These are phyloP conservation scores for Hypoxylon rubiginosum DNA, from an alignment of 2,329 filamentous ascomycete species.

Conservation along the genomic window DNA sequence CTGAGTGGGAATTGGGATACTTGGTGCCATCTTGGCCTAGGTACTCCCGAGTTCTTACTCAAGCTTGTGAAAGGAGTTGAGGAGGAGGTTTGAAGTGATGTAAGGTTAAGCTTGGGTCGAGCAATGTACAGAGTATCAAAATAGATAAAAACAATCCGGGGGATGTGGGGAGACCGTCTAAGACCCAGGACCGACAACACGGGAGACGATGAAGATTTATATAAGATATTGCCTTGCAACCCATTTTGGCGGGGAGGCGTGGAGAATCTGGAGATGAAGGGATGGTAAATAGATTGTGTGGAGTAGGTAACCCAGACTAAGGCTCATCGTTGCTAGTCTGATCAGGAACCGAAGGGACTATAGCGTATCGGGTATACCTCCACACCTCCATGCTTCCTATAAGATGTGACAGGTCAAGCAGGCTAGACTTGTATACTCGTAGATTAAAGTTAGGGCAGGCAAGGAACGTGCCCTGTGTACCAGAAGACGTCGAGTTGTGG, in stretches of 20 bases:
- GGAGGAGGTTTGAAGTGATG: constrained; percentile 47
- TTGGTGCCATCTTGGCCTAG: constrained; percentile 57
- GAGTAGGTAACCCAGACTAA: constrained; percentile 41
- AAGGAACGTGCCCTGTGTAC: constrained; percentile 45
- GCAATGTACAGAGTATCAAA: constrained; percentile 37
- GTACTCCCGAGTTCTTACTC: constrained; percentile 31
- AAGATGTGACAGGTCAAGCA: constrained; percentile 45
- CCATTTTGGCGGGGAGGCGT: constrained; percentile 51
- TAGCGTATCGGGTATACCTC: constrained; percentile 48
- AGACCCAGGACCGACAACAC: constrained; percentile 49
- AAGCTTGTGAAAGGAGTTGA: constrained; percentile 29
- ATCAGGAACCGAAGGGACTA: constrained; percentile 49
- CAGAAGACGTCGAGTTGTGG: constrained; percentile 43
- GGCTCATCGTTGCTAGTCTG: constrained; percentile 40
- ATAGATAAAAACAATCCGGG: constrained; percentile 39
- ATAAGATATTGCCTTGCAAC: constrained; percentile 55
- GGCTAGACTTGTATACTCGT: constrained; percentile 42
- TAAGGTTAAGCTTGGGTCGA: constrained; percentile 35
- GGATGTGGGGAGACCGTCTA: constrained; percentile 46
- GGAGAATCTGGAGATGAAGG: constrained; percentile 53
- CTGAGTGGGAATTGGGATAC: constrained; percentile 62
- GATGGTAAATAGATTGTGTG: constrained; percentile 48
- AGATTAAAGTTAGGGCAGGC: constrained; percentile 32
- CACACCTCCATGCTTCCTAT: constrained; percentile 43
- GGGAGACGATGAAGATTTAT: constrained; percentile 57